Base-by-base conservation (phyloP, 202 grass and related monocot species). In the Schoenoplectus tabernaemontani region DNA sequence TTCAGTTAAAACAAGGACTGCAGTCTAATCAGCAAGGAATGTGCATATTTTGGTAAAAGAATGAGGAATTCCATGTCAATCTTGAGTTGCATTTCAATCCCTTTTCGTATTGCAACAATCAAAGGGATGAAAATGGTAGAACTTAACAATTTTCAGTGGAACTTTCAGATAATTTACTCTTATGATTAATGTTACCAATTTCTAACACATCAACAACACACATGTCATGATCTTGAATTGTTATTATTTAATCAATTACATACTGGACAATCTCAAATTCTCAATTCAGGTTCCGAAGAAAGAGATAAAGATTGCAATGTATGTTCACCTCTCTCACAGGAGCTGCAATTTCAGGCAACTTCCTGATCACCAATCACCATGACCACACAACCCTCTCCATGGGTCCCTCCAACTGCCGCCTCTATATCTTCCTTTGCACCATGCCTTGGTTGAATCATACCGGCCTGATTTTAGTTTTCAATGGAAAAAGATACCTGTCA, bases 331-430 rank as follows among this genome's bases (percentile, higher is more conserved):
- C 72, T 63, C 85, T 87, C 30, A 92, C 68, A 57, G 65, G 78
- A 19, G 76, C 70, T 5, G 85, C 83, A 8, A 96, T 88, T 58
- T 86, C 86, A 16, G 88, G 81, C 32, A 99, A 86, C 62, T 76
- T 86, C 36, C 72, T 86, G n/a, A 95, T 47, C 24, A 89, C 92
- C 60, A 30, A 98, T 65, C 64, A 90, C 90, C 50, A 92, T 23
- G 65, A 91, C 88, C 16, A 95, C 96, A 85, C 96, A 96, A 67
- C 96, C 96, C 0, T 80, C 79, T 59, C 44, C 70, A 23, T 38
- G n/a, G 0, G 26, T 76, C 0, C 38, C 37, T 9, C 2, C 17
- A 82, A 99, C 72, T 9, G 82, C 86, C 17, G 5, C 69, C 34
- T 83, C 82, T 74, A 91, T 87, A 26, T 91, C 81, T 0, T 61